These are phyloP conservation scores for Cornus suecica DNA, from an alignment of 148 eudicot species.

Conservation along the genomic window DNA sequence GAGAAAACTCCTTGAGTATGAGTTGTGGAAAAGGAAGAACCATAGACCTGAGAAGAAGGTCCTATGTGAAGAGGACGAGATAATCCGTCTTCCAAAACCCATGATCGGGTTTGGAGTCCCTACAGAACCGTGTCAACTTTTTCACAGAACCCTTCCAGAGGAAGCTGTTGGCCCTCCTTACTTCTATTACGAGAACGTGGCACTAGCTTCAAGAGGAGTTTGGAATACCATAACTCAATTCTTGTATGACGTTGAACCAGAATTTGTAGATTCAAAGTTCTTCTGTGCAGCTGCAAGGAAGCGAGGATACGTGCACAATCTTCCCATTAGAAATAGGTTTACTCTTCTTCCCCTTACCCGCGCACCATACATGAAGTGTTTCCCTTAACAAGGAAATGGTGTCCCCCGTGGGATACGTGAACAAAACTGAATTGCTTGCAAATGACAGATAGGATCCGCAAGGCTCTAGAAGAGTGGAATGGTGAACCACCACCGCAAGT, in stretches of 20 bases:
- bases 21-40: conserved; percentile 28
- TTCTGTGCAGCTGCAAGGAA: conserved; percentile 85
- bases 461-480: conserved; percentile 54
- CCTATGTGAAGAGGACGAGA: conserved; percentile 38
- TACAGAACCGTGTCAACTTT: conserved; percentile 16
- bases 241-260: conserved; percentile 73
- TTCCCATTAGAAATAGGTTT: conserved; percentile 57
- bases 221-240: conserved; percentile 84
- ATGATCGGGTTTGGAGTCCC: conserved; percentile 95
- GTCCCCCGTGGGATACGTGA: conserved; percentile 83
- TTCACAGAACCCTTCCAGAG: conserved; percentile 51
- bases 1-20: conserved; percentile 38
- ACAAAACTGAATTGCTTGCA: conserved; percentile 72
- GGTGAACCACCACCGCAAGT: conserved; percentile 58
- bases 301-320: conserved; percentile 82
- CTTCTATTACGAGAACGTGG: conserved; percentile 93
- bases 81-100: conserved; percentile 74
- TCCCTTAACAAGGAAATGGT: conserved; percentile 71
- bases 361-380: conserved; percentile 67
- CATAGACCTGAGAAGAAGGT: conserved; percentile 24
- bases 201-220: conserved; percentile 82
- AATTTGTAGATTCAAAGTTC: conserved; percentile 82
- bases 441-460: conserved; percentile 58
- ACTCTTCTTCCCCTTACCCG: conserved; percentile 73
- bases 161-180: conserved; percentile 72